A percentile compares a stretch with the other conserved stretches of the same genome.
These are phyloP conservation scores for Hordeum marinum DNA, from an alignment of 176 grass and related monocot species.

Conservation along the genomic window DNA sequence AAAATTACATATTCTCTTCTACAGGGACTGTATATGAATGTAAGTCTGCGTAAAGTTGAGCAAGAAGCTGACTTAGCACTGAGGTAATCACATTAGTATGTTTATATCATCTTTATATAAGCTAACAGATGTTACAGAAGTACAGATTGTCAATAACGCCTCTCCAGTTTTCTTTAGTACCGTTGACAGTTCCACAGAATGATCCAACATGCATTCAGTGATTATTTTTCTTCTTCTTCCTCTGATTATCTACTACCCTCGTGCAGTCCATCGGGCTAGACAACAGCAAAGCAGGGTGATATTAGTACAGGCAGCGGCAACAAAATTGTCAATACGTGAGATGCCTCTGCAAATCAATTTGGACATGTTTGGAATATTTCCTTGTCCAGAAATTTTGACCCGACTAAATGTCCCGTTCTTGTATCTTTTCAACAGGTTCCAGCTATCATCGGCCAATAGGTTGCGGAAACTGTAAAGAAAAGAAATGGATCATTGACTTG, in stretches of 20 bases:
- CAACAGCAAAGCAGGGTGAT: background rate
- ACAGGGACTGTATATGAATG: slow-evolving; percentile 82
- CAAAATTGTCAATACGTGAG: background rate
- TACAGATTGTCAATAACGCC: background rate
- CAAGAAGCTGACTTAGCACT: slow-evolving; percentile 48
- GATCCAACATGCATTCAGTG: background rate
- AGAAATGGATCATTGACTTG: background rate
- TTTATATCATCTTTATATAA: background rate
- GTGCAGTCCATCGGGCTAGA: slow-evolving; percentile 19
- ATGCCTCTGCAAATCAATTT: background rate
- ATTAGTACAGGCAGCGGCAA: background rate
- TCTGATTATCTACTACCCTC: background rate
- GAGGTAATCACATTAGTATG: slow-evolving; percentile 32
- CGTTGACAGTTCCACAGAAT: background rate
- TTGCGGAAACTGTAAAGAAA: background rate
- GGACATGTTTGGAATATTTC: background rate
- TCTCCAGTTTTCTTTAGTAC: background rate
- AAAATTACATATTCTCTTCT: slow-evolving; percentile 16
- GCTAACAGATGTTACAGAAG: background rate
- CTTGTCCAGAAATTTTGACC: background rate
- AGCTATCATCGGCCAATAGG: background rate
- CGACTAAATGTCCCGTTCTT: background rate
- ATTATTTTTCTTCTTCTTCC: background rate
- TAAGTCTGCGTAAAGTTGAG: slow-evolving; percentile 53
- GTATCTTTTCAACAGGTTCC: background rate